These are phyloP conservation scores for Cyphellophora europaea DNA, from an alignment of 2,329 filamentous ascomycete species.

Conservation along the genomic window DNA sequence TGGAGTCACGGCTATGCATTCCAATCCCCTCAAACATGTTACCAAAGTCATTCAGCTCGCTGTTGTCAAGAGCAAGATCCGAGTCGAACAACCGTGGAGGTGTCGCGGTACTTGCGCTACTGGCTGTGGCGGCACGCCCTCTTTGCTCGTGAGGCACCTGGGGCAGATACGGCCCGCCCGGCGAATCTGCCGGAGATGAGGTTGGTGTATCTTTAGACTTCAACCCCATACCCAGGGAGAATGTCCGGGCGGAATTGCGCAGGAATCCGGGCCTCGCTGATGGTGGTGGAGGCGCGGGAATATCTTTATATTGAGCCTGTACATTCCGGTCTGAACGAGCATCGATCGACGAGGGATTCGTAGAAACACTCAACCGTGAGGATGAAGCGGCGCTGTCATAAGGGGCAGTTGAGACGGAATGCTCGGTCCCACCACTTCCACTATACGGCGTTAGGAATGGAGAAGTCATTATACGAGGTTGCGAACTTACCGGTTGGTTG, in stretches of 20 bases:
- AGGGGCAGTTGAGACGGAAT: slow-evolving; percentile 35
- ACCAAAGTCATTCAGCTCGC: slow-evolving; percentile 36
- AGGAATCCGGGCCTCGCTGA: slow-evolving; percentile 27
- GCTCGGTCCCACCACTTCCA: slow-evolving; percentile 39
- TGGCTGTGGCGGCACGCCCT: slow-evolving; percentile 41
- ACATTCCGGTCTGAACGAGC: slow-evolving; percentile 29
- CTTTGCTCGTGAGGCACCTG: slow-evolving; percentile 20
- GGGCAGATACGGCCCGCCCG: slow-evolving; percentile 9
- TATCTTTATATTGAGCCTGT: slow-evolving; percentile 29
- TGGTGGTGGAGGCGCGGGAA: slow-evolving; percentile 30
- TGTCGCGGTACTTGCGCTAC: slow-evolving; percentile 41
- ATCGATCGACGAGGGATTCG: slow-evolving; percentile 46
- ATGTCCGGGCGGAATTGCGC: slow-evolving; percentile 40
- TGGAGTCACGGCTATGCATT: slow-evolving; percentile 6
- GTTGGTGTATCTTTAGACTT: slow-evolving; percentile 21
- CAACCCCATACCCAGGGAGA: slow-evolving; percentile 41
- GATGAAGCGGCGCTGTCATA: slow-evolving; percentile 38
- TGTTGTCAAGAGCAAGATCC: slow-evolving; percentile 29
- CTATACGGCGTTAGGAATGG: no score
- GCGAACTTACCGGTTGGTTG: slow-evolving; percentile 27
- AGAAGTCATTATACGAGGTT: no score
- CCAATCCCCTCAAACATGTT: slow-evolving; percentile 43
- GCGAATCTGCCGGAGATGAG: slow-evolving; percentile 11
- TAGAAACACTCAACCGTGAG: slow-evolving; percentile 45
- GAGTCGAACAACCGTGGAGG: slow-evolving; percentile 42